phyloP scores from a whole-genome alignment of 768 basidiomycete species.

The Tylopilus felleus region DNA sequence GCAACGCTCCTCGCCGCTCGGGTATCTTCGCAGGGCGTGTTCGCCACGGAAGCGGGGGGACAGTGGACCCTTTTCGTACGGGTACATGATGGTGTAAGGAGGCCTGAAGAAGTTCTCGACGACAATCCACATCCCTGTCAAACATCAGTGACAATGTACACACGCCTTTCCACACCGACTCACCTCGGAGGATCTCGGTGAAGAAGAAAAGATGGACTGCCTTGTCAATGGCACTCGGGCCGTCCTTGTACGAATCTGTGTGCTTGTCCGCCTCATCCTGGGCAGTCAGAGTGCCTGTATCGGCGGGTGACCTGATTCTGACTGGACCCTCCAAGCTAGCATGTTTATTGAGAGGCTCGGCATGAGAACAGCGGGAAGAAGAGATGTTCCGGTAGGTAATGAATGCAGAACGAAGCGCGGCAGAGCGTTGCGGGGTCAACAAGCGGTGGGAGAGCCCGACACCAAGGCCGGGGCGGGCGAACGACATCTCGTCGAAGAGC shows the following conservation, averaged over 20 bases:
- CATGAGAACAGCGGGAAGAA: constrained; percentile 21
- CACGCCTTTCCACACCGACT: constrained; percentile 23
- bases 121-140: constrained; percentile 95
- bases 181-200: constrained; percentile 95
- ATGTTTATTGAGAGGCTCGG: constrained; percentile 18
- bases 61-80: constrained; percentile 96
- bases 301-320: constrained; percentile 32
- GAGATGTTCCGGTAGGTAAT: constrained; percentile 44
- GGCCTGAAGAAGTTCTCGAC: constrained; percentile 88
- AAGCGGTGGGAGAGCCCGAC: constrained; percentile 53
- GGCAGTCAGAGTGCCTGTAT: constrained; percentile 35
- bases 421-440: constrained; percentile 22
- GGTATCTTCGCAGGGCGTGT: constrained; percentile 94
- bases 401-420: constrained; percentile 34
- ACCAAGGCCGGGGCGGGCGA: constrained; percentile 49
- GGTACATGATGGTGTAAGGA: constrained; percentile 98
- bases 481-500: constrained; percentile 47
- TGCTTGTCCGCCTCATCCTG: constrained; percentile 47
- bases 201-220: constrained; percentile 97
- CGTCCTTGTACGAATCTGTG: constrained; percentile 67
- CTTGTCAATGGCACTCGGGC: constrained; percentile 92
- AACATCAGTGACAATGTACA: constrained; percentile 8
- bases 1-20: constrained; percentile 97
- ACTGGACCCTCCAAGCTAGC: constrained; percentile 20
- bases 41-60: constrained; percentile 98